These are phyloP conservation scores for Bisporella sp. DNA, from an alignment of 2,329 filamentous ascomycete species.

Conservation along the genomic window DNA sequence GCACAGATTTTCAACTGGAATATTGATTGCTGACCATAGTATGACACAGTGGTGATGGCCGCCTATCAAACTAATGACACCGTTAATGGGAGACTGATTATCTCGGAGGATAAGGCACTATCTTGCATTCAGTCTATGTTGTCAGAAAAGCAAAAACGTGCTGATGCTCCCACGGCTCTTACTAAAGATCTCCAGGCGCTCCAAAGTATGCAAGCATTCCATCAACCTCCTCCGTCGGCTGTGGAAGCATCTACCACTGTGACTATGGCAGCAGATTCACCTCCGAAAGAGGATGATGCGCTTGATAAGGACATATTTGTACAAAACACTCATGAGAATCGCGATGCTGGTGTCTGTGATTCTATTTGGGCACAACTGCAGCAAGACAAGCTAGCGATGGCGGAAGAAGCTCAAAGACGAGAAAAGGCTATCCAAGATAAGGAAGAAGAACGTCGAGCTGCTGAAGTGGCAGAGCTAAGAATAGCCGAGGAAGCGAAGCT, in stretches of 20 bases:
- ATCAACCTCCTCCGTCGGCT: not conserved
- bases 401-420: slow-evolving; percentile 8
- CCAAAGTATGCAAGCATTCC: not conserved
- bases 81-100: slow-evolving; percentile 11
- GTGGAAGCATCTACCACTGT: slow-evolving; percentile 5
- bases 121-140: slow-evolving; percentile 20
- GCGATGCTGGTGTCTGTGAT: slow-evolving; percentile 54
- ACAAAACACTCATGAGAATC: slow-evolving; percentile 11
- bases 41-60: slow-evolving; percentile 30
- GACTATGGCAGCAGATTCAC: not conserved
- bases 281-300: slow-evolving; percentile 6
- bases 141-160: slow-evolving; percentile 8
- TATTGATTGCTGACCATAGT: too few species aligned
- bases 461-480: slow-evolving; percentile 8
- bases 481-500: not conserved
- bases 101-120: slow-evolving; percentile 13
- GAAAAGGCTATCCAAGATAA: slow-evolving; percentile 18
- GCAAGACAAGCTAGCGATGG: slow-evolving; percentile 33
- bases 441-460: slow-evolving; percentile 8
- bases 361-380: slow-evolving; percentile 55
- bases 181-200: not conserved
- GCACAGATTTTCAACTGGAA: too few species aligned
- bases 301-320: not conserved
- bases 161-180: not conserved
- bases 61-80: slow-evolving; percentile 15